phyloP scores from a whole-genome alignment of 768 basidiomycete genomes.

The Pleurotus djamor region DNA sequence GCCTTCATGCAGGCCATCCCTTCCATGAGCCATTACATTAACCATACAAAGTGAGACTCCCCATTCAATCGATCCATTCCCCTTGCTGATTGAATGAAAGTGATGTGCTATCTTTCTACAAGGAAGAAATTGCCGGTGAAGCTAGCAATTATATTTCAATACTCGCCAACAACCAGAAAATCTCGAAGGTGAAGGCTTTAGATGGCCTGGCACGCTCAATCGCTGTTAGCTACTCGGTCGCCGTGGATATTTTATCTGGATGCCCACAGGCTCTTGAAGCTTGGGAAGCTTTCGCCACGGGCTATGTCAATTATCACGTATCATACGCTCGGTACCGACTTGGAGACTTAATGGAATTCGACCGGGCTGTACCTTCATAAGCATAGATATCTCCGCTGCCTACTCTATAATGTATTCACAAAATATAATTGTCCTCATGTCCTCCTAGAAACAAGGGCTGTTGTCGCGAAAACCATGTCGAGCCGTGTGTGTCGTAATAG shows the following conservation, averaged over 20 bases:
- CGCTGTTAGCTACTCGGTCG: not conserved
- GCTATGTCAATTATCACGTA: not conserved
- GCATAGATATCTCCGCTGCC: too few relatives aligned
- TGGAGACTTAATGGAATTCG: too few relatives aligned
- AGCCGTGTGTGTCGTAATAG: too few relatives aligned
- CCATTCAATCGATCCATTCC: not conserved
- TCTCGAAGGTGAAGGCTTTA: not conserved
- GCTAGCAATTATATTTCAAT: conserved; percentile 1
- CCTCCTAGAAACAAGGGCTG: too few relatives aligned
- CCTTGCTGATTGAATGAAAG: not conserved
- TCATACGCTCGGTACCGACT: not conserved
- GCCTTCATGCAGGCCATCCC: conserved; percentile 4
- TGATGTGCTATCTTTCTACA: conserved; percentile 4
- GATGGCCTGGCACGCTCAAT: not conserved
- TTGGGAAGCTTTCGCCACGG: not conserved
- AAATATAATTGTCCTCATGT: too few relatives aligned
- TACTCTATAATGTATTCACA: too few relatives aligned
- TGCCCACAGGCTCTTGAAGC: not conserved
- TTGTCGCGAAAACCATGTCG: too few relatives aligned
- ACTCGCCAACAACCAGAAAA: not conserved
- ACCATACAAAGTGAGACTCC: not conserved
- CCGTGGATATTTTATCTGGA: not conserved
- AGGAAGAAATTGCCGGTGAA: conserved; percentile 3
- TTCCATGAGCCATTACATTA: not conserved
- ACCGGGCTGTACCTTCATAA: too few relatives aligned